Evolutionary conservation across 805 yeast genomes (phyloP).

Genomic region (Lipomyces orientalis): DNA sequence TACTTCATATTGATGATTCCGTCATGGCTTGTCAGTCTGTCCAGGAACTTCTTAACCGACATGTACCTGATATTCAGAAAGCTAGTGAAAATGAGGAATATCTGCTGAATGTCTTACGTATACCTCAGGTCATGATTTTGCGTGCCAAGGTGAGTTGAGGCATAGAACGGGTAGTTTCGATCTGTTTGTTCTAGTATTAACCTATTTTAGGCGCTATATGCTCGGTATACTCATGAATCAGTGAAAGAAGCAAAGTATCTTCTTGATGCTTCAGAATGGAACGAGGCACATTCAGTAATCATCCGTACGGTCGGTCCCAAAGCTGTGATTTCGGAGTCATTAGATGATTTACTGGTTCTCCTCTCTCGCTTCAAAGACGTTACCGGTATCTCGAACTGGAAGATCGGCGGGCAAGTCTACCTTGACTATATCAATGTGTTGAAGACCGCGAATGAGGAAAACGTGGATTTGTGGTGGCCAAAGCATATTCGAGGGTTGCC

Average conservation of each 20-base stretch:
- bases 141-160: slow-evolving; percentile 27
- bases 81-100: slow-evolving; percentile 12
- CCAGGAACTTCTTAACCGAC: slow-evolving; percentile 40
- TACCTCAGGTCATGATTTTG: slow-evolving; percentile 33
- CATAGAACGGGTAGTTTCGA: not conserved
- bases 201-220: slow-evolving; percentile 63
- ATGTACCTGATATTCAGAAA: slow-evolving; percentile 40
- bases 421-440: slow-evolving; percentile 41
- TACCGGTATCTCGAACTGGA: slow-evolving; percentile 43
- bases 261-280: slow-evolving; percentile 63
- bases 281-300: slow-evolving; percentile 67
- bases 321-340: slow-evolving; percentile 60
- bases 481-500: slow-evolving; percentile 26
- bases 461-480: slow-evolving; percentile 30
- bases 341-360: slow-evolving; percentile 37
- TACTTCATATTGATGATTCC: slow-evolving; percentile 62
- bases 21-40: slow-evolving; percentile 52
- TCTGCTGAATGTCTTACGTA: slow-evolving; percentile 12
- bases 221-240: slow-evolving; percentile 56
- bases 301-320: slow-evolving; percentile 71
- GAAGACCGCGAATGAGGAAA: not conserved
- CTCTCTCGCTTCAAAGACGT: slow-evolving; percentile 39
- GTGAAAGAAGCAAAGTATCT: slow-evolving; percentile 66
- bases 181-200: slow-evolving; percentile 47
- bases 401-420: slow-evolving; percentile 48